Conservation (phyloP, 257 asterid genomes). For the Lavandula angustifolia region DNA sequence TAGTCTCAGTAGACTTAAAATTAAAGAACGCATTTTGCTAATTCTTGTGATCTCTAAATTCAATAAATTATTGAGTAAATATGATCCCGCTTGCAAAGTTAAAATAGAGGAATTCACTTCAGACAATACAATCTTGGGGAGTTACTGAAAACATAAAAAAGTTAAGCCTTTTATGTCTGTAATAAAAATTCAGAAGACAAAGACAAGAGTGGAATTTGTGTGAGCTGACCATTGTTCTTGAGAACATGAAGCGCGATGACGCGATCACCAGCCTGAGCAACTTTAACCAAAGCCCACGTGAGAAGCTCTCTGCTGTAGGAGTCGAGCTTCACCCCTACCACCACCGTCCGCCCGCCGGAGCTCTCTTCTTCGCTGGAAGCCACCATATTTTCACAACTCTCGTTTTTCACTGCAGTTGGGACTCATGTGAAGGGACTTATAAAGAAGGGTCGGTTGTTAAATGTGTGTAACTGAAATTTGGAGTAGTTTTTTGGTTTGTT, state of each 20-base stretch:
- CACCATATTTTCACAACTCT: conserved; percentile 28
- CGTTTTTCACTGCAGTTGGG: conserved; percentile 1
- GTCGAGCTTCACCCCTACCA: conserved; percentile 89
- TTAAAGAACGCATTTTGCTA: conserved; percentile 3
- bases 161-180: neutral
- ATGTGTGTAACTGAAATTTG: conserved; percentile 26
- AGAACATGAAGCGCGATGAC: conserved; percentile 94
- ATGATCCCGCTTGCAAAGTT: neutral
- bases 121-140: no score
- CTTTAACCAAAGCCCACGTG: conserved; percentile 95
- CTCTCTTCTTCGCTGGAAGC: conserved; percentile 44
- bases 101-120: neutral
- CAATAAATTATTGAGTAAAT: neutral
- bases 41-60: neutral
- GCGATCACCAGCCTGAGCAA: conserved; percentile 87
- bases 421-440: conserved; percentile 6
- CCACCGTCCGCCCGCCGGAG: conserved; percentile 59
- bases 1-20: neutral
- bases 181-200: neutral
- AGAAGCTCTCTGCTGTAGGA: conserved; percentile 73
- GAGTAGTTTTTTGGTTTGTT: conserved; percentile 31
- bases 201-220: neutral
- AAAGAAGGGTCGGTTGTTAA: conserved; percentile 33
- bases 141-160: neutral
- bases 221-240: conserved; percentile 53